Evolutionary conservation across 805 yeast genomes (phyloP).

Genomic region (Candida endomychidarum): DNA sequence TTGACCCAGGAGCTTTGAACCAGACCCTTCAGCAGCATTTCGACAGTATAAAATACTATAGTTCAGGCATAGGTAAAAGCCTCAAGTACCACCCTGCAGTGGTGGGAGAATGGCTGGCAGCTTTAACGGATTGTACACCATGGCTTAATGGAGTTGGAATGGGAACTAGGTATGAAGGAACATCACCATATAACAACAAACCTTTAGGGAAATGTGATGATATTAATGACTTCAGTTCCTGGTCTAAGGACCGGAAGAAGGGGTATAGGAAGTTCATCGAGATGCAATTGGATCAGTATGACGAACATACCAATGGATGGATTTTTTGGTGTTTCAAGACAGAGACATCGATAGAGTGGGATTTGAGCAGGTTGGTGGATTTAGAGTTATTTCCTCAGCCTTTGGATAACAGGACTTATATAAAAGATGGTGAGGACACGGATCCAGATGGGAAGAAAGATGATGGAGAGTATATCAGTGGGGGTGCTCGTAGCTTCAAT

Average conservation of each 20-base stretch:
- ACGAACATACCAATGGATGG: slow-evolving; percentile 52
- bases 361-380: slow-evolving; percentile 53
- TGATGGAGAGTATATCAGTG: not conserved
- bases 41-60: slow-evolving; percentile 29
- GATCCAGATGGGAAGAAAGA: slow-evolving; percentile 14
- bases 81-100: slow-evolving; percentile 48
- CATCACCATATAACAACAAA: slow-evolving; percentile 24
- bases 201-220: slow-evolving; percentile 47
- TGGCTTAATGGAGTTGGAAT: slow-evolving; percentile 71
- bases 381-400: slow-evolving; percentile 63
- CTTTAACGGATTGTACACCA: slow-evolving; percentile 66
- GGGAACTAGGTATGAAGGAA: slow-evolving; percentile 62
- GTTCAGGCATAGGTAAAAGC: slow-evolving; percentile 34
- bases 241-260: slow-evolving; percentile 44
- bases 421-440: slow-evolving; percentile 34
- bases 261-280: slow-evolving; percentile 56
- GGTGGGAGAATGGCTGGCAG: slow-evolving; percentile 76
- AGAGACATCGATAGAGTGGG: slow-evolving; percentile 69
- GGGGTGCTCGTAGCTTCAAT: too few species aligned
- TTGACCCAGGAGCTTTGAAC: slow-evolving; percentile 25
- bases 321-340: slow-evolving; percentile 75
- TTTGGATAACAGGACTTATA: slow-evolving; percentile 36
- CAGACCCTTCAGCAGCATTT: slow-evolving; percentile 31
- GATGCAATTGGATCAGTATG: slow-evolving; percentile 58
- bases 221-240: slow-evolving; percentile 36